Evolutionary conservation across 2,329 filamentous ascomycete species (phyloP).

Genomic region (Blastomyces parvus): DNA sequence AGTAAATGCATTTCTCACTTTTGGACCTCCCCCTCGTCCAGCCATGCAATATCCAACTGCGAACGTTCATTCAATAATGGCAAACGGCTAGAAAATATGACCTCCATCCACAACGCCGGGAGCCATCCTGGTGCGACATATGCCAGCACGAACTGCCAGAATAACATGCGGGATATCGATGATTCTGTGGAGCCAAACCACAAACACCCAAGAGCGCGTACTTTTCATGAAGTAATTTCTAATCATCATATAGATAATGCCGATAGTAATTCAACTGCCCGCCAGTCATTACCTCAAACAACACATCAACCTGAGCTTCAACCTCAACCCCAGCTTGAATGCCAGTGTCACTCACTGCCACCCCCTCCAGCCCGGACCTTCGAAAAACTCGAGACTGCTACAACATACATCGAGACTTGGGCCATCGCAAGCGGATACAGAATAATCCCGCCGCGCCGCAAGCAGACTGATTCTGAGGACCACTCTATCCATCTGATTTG

Average conservation of each 20-base stretch:
- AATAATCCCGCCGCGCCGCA: neutral
- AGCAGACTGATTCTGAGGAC: neutral
- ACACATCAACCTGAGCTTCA: neutral
- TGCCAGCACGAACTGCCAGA: neutral
- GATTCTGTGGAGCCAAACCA: neutral
- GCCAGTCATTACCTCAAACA: neutral
- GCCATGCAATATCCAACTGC: neutral
- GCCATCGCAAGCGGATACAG: neutral
- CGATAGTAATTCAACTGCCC: neutral
- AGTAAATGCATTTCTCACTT: neutral
- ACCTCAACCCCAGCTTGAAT: neutral
- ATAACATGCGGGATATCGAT: neutral
- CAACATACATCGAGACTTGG: neutral
- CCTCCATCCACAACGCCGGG: neutral
- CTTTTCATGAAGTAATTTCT: neutral
- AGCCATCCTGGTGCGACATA: neutral
- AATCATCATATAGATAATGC: neutral
- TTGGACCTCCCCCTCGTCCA: neutral
- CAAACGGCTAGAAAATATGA: neutral
- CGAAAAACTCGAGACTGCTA: neutral
- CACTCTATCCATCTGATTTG: neutral
- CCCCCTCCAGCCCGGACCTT: neutral
- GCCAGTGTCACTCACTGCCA: neutral
- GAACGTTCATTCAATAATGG: neutral
- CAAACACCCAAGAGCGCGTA: neutral